A percentile compares a stretch with the other conserved stretches of the same genome.
Conservation (phyloP, 1,284 basidiomycete species). For the Cryptococcus sp. region DNA sequence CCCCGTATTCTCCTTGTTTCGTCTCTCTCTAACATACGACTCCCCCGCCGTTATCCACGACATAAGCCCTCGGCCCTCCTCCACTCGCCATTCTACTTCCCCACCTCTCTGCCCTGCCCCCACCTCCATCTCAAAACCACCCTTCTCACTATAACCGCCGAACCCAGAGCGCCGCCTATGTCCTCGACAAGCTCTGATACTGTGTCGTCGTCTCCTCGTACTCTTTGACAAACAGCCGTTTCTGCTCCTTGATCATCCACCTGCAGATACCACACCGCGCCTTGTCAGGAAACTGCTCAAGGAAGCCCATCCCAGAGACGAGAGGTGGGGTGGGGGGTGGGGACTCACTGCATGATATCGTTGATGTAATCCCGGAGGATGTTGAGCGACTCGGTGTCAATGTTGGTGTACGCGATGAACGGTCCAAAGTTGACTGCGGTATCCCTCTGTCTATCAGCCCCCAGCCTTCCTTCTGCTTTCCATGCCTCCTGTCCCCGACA, state of each 20-base stretch:
- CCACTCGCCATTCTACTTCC: not conserved
- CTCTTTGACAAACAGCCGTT: slow-evolving; percentile 49
- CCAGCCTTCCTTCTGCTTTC: no score
- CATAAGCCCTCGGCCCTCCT: no score
- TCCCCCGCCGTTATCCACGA: no score
- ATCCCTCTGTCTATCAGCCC: not conserved
- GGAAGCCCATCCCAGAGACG: not conserved
- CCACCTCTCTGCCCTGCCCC: not conserved
- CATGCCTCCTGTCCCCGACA: not conserved
- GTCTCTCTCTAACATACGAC: no score
- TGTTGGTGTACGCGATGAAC: slow-evolving; percentile 86
- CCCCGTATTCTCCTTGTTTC: no score
- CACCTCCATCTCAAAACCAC: not conserved
- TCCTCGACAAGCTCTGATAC: slow-evolving; percentile 49
- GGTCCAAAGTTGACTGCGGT: slow-evolving; percentile 55
- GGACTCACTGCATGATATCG: slow-evolving; percentile 76
- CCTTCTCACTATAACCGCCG: not conserved
- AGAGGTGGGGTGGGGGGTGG: not conserved
- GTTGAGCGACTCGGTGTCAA: slow-evolving; percentile 80
- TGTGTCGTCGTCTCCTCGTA: slow-evolving; percentile 51
- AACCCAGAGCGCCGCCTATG: slow-evolving; percentile 26
- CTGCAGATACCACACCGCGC: slow-evolving; percentile 22
- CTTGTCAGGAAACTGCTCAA: no score
- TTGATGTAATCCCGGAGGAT: slow-evolving; percentile 86
- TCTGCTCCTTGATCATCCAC: slow-evolving; percentile 53